Conservation (phyloP, 768 basidiomycete genomes). For the Hericium alpestre region DNA sequence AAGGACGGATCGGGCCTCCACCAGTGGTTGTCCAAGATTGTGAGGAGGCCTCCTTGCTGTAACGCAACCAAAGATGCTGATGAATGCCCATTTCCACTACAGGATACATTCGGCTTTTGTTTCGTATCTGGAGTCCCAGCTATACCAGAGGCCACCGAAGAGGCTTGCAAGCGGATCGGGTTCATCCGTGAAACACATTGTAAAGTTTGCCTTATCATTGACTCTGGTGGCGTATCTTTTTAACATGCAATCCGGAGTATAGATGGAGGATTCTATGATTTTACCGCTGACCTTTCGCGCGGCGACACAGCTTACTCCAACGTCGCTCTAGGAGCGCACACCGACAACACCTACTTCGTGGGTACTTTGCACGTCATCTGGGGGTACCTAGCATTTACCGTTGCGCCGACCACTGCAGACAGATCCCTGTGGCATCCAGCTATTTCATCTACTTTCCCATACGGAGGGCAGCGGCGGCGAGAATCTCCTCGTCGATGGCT, state of each 20-base stretch:
- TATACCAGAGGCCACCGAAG: slow-evolving; percentile 78
- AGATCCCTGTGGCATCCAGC: slow-evolving; percentile 89
- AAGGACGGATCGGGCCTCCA: slow-evolving; percentile 54
- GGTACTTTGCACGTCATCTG: neutral
- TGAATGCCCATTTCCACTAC: neutral
- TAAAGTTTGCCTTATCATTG: slow-evolving; percentile 9
- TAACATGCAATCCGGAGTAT: neutral
- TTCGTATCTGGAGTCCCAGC: slow-evolving; percentile 74
- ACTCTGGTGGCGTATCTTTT: neutral
- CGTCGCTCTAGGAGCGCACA: slow-evolving; percentile 78
- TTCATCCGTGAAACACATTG: slow-evolving; percentile 86
- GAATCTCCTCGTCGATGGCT: slow-evolving; percentile 91
- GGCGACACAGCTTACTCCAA: slow-evolving; percentile 94
- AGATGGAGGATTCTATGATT: slow-evolving; percentile 98
- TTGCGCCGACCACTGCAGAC: slow-evolving; percentile 35
- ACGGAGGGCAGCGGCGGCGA: slow-evolving; percentile 74
- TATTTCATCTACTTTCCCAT: slow-evolving; percentile 88
- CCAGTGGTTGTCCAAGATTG: slow-evolving; percentile 75
- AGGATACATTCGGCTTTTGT: slow-evolving; percentile 86
- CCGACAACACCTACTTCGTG: slow-evolving; percentile 68
- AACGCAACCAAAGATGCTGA: slow-evolving; percentile 1
- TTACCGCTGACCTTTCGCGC: slow-evolving; percentile 81
- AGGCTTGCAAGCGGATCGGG: slow-evolving; percentile 62
- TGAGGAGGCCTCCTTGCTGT: slow-evolving; percentile 25
- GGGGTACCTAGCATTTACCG: neutral